Evolutionary conservation across 140 eudicot species (phyloP).

Genomic region (Stevia rebaudiana): DNA sequence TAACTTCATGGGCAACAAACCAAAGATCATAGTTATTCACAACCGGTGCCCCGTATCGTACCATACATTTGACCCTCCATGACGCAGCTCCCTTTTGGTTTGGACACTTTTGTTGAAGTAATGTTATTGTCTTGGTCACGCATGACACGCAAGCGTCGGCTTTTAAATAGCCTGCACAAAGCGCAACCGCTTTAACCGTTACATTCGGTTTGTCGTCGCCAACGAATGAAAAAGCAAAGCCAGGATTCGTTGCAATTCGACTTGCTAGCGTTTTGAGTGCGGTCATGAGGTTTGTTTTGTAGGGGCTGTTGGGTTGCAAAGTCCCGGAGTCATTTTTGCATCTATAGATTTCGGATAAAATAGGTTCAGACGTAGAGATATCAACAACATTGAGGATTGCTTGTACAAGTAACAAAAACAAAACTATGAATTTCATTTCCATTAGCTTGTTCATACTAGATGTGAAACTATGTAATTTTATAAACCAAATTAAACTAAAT

Average conservation of each 20-base stretch:
- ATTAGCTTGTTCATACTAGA: not conserved
- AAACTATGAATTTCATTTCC: not conserved
- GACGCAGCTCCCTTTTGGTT: slow-evolving; percentile 8
- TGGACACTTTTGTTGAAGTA: not conserved
- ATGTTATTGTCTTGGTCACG: not conserved
- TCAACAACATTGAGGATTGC: not conserved
- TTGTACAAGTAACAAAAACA: not conserved
- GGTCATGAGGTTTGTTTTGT: not conserved
- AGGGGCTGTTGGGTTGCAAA: not conserved
- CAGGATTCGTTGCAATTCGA: not conserved
- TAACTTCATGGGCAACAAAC: not conserved
- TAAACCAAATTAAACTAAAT: too few species aligned
- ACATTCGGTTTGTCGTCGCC: not conserved
- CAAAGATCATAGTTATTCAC: not conserved
- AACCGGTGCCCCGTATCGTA: not conserved
- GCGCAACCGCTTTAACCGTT: not conserved
- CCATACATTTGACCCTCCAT: not conserved
- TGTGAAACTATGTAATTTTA: not conserved
- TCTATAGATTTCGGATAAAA: not conserved
- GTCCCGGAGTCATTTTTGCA: not conserved
- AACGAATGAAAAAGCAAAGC: not conserved
- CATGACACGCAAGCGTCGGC: not conserved
- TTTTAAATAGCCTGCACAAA: not conserved
- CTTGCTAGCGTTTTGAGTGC: not conserved
- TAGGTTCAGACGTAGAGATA: not conserved